These are phyloP conservation scores for Triticum timopheevii DNA, from an alignment of 176 grass and related monocot genomes.

Conservation along the genomic window DNA sequence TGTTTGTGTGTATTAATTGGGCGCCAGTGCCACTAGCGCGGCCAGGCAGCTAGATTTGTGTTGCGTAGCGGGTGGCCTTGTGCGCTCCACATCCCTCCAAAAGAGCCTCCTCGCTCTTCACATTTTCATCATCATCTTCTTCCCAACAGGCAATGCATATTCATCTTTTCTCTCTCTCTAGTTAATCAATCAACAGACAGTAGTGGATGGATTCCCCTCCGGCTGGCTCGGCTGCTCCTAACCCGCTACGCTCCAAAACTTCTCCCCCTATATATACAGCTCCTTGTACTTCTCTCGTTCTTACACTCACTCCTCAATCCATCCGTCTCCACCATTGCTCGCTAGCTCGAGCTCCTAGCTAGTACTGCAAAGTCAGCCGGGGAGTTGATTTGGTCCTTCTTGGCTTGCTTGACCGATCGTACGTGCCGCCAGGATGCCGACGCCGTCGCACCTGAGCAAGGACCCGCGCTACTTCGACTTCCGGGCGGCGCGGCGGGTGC, in stretches of 20 bases:
- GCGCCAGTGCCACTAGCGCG: slow-evolving; percentile 30
- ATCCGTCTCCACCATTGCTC: slow-evolving; percentile 1
- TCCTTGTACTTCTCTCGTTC: slow-evolving; percentile 36
- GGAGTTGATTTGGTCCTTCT: neutral
- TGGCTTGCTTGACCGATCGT: neutral
- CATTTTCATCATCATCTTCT: neutral
- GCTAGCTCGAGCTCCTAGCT: neutral
- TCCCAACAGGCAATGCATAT: neutral
- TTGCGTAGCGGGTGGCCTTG: slow-evolving; percentile 36
- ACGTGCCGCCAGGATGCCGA: slow-evolving; percentile 32
- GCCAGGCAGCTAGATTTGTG: slow-evolving; percentile 21
- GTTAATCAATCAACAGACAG: neutral
- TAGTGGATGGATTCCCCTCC: slow-evolving; percentile 11
- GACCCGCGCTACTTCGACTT: slow-evolving; percentile 52
- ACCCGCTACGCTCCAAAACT: slow-evolving; percentile 39
- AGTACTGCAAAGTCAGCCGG: neutral
- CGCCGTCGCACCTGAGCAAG: slow-evolving; percentile 50
- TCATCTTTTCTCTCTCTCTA: neutral
- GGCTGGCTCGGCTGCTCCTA: neutral
- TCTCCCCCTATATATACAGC: slow-evolving; percentile 44
- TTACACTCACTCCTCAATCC: slow-evolving; percentile 13
- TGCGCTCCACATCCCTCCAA: slow-evolving; percentile 48
- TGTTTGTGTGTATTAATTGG: slow-evolving; percentile 32
- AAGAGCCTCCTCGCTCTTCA: neutral
- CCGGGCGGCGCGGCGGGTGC: slow-evolving; percentile 47